Evolutionary conservation across 768 basidiomycete species (phyloP), one percentile per base, ranked within the genome.

Genomic region (Lactarius psammicola): DNA sequence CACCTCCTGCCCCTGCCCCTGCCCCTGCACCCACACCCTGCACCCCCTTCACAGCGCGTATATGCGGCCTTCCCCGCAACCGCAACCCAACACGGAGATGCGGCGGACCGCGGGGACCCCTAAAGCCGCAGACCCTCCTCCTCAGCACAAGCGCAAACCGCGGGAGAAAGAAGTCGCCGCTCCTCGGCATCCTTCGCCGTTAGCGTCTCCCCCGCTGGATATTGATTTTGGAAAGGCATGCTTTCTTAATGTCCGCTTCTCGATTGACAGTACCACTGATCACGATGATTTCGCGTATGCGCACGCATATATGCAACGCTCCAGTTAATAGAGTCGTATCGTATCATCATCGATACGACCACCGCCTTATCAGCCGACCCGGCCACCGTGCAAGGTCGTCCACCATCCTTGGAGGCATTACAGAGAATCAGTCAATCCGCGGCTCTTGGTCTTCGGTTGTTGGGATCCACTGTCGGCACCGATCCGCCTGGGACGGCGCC

Each of bases 361-460:
- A 73, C 69, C 69, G 71, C 77, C 63, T 59, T 78, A 61, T 33
- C 62, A 44, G 63, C 69, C 59, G 74, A 74, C 42, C 64, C 71
- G 34, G 58, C 66, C 5, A 62, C 72, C 68, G 58, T 59, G 72
- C 64, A 72, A 69, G 65, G 70, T 38, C 66, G 71, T 57, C 68
- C 71, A 60, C 60, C 72, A 66, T 59, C 59, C 64, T 40, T 72
- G 70, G 69, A 71, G 15, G 57, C 76, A 23, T 71, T 82, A n/a
- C 82, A 82, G 13, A 78, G 77, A 64, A 80, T 82, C 77, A 42
- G 77, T 57, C 80, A 81, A 70, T 79, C 81, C 40, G 81, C 82
- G 42, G 73, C 70, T 64, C 76, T 75, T 64, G 78, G 81, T 46
- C 69, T 68, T 49, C 76, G 78, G 68, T 75, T 82, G 75, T 71